Evolutionary conservation across 108 stramenopile genomes (phyloP).

Genomic region (Schizochytrium sp.): DNA sequence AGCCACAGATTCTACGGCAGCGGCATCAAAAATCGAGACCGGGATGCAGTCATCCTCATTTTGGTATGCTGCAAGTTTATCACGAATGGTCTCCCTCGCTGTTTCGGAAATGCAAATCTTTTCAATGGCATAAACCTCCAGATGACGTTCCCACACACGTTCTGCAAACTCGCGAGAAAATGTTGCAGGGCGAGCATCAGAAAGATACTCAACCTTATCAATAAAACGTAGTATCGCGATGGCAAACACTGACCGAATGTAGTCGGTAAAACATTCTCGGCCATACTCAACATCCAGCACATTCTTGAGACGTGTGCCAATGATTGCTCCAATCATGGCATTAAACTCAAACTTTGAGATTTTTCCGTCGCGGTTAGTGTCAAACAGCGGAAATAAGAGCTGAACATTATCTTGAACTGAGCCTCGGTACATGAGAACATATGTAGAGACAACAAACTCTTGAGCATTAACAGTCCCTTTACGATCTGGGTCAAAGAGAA

Average conservation of each 20-base stretch:
- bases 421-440: slow-evolving; percentile 27
- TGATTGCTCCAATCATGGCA: slow-evolving; percentile 3
- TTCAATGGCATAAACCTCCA: background rate
- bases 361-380: slow-evolving; percentile 49
- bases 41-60: background rate
- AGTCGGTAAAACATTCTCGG: background rate
- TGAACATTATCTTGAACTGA: slow-evolving; percentile 26
- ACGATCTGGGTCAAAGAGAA: slow-evolving; percentile 34
- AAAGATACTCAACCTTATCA: background rate
- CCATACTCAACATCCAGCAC: slow-evolving; percentile 39
- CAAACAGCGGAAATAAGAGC: slow-evolving; percentile 44
- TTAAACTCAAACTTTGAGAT: slow-evolving; percentile 32
- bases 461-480: background rate
- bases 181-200: background rate
- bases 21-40: slow-evolving; percentile 35
- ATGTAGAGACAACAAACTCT: slow-evolving; percentile 40
- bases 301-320: background rate
- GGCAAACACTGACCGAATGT: background rate
- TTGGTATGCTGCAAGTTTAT: background rate
- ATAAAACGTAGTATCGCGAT: slow-evolving; percentile 50
- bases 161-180: background rate
- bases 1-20: slow-evolving; percentile 17
- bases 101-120: slow-evolving; percentile 1
- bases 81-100: background rate
- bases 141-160: background rate